phyloP scores from a whole-genome alignment of 2,329 filamentous ascomycete species.

The Teratosphaeria pseudoeucalypti region DNA sequence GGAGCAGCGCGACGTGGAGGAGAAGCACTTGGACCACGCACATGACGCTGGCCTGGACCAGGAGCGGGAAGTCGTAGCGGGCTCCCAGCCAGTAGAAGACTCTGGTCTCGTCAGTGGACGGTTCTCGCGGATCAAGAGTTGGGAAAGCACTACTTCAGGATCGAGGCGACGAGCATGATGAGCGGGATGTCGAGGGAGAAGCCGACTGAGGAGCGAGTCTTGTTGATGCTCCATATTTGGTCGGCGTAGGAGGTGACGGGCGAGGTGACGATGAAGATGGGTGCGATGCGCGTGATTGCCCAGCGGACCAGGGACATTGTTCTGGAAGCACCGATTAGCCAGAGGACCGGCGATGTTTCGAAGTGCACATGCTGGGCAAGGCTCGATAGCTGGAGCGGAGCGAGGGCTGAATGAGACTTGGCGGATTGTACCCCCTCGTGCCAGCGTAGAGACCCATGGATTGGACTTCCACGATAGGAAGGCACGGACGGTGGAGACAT shows the following conservation, averaged over 20 bases:
- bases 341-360: not conserved
- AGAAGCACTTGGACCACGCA: conserved; percentile 47
- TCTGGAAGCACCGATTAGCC: conserved; percentile 10
- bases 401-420: not conserved
- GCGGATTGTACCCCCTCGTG: not conserved
- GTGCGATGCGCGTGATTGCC: conserved; percentile 26
- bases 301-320: conserved; percentile 24
- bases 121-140: not conserved
- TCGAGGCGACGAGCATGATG: conserved; percentile 56
- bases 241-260: conserved; percentile 57
- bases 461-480: not conserved
- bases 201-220: conserved; percentile 47
- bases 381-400: not conserved
- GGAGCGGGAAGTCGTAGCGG: conserved; percentile 47
- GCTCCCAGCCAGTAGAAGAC: conserved; percentile 57
- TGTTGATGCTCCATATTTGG: conserved; percentile 56
- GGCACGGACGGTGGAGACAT: not conserved
- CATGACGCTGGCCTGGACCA: conserved; percentile 52
- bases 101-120: conserved; percentile 25
- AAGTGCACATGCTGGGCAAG: not conserved
- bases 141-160: conserved; percentile 43
- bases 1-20: conserved; percentile 50
- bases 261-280: conserved; percentile 45
- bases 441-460: not conserved
- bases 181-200: conserved; percentile 58